These are phyloP conservation scores for Phytophthora palmivora DNA, from an alignment of 352 stramenopile species.

Conservation along the genomic window DNA sequence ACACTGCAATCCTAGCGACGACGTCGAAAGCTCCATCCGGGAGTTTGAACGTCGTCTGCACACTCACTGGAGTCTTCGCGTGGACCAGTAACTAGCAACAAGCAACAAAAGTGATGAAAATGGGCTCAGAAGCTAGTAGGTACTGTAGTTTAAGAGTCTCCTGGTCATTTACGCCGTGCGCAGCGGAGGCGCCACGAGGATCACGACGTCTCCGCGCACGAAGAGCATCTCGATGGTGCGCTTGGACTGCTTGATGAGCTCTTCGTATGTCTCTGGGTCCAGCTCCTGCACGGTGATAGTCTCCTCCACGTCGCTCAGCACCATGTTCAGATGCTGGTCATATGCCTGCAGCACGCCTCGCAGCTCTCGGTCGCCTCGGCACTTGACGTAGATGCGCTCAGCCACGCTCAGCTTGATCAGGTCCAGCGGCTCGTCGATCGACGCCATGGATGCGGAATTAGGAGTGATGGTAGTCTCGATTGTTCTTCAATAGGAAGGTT, in stretches of 20 bases:
- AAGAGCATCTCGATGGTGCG: slow-evolving; percentile 99
- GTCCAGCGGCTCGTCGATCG: slow-evolving; percentile 97
- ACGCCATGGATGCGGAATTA: slow-evolving; percentile 57
- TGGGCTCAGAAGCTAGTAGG: background rate
- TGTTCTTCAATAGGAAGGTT: slow-evolving; percentile 15
- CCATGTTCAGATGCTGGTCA: slow-evolving; percentile 99
- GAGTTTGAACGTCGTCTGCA: slow-evolving; percentile 52
- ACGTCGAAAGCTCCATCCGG: slow-evolving; percentile 46
- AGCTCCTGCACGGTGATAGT: slow-evolving; percentile 97
- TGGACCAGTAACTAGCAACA: slow-evolving; percentile 4
- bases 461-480: slow-evolving; percentile 2
- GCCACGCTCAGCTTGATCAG: slow-evolving; percentile 98
- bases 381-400: slow-evolving; percentile 99
- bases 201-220: slow-evolving; percentile 98
- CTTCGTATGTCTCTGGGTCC: slow-evolving; percentile 98
- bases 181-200: slow-evolving; percentile 97
- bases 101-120: slow-evolving; percentile 1
- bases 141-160: background rate
- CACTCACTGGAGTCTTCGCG: slow-evolving; percentile 12
- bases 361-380: slow-evolving; percentile 96
- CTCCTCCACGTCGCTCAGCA: slow-evolving; percentile 98
- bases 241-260: slow-evolving; percentile 96
- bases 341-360: slow-evolving; percentile 98
- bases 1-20: slow-evolving; percentile 6
- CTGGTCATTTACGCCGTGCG: slow-evolving; percentile 72